A percentile compares a stretch with the other conserved stretches of the same genome.
Conservation (phyloP, 225 moss, liverwort and hornwort genomes). For the Pleurozium schreberi region DNA sequence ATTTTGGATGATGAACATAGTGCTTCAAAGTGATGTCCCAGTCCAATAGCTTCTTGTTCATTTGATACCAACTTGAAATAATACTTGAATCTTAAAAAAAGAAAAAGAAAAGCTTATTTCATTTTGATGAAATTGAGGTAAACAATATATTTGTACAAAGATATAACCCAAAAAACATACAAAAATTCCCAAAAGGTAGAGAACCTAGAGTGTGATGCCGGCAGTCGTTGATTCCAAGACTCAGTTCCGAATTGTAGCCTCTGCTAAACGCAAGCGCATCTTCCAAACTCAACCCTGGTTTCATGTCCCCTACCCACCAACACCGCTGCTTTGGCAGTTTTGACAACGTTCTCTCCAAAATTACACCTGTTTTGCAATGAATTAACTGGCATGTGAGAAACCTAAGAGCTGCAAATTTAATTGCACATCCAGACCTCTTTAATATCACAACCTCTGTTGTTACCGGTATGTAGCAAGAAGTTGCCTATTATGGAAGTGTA, state of each 20-base stretch:
- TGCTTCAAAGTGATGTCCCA: background rate
- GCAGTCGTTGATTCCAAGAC: slow-evolving; percentile 43
- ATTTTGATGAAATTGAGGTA: background rate
- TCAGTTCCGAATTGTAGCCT: slow-evolving; percentile 19
- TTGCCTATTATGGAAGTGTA: background rate
- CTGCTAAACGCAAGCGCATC: slow-evolving; percentile 30
- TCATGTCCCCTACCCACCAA: slow-evolving; percentile 44
- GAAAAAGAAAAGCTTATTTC: background rate
- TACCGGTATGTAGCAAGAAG: background rate
- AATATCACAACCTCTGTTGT: background rate
- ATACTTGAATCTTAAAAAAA: background rate
- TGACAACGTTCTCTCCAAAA: slow-evolving; percentile 31
- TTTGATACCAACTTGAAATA: background rate
- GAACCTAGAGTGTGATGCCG: slow-evolving; percentile 50
- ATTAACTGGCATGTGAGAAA: background rate
- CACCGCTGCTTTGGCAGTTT: slow-evolving; percentile 28
- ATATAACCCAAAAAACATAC: background rate
- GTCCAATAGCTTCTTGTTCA: background rate
- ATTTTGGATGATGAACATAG: background rate
- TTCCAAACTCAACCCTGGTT: slow-evolving; percentile 26
- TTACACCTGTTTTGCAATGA: slow-evolving; percentile 18
- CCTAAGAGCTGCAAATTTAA: too few relatives aligned
- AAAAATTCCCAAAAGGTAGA: background rate
- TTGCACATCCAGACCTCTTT: background rate
- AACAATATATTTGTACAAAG: background rate